A percentile compares a stretch with the other conserved stretches of the same genome.
phyloP scores from a whole-genome alignment of 306 rosid species.

The Astragalus membranaceus region DNA sequence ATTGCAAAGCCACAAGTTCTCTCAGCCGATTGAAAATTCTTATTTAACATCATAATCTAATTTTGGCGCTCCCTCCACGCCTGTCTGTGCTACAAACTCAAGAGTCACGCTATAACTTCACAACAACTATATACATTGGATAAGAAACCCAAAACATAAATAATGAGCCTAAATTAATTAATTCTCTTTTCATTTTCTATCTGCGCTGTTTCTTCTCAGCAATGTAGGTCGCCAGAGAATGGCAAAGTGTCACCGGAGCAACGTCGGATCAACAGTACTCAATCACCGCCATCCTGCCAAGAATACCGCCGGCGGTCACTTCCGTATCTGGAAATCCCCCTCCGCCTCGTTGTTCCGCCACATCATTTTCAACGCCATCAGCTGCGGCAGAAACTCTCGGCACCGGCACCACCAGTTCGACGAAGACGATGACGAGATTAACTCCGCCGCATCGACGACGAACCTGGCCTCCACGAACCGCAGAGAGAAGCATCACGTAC shows the following conservation, averaged over 20 bases:
- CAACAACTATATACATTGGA: constrained; percentile 12
- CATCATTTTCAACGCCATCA: constrained; percentile 66
- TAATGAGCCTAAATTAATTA: neutral
- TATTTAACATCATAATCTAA: neutral
- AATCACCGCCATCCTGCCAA: constrained; percentile 33
- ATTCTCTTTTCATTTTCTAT: neutral
- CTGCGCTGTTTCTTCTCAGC: constrained; percentile 17
- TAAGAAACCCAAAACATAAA: neutral
- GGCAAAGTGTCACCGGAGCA: constrained; percentile 69
- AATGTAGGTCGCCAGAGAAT: constrained; percentile 49
- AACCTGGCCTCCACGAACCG: constrained; percentile 12
- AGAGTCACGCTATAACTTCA: neutral
- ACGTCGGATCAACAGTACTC: constrained; percentile 54
- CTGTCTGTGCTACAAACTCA: neutral
- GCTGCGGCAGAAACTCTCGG: constrained; percentile 76
- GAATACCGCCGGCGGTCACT: constrained; percentile 26
- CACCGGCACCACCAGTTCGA: constrained; percentile 29
- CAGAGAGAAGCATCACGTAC: constrained; percentile 10
- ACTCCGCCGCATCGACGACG: neutral
- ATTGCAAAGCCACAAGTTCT: no score
- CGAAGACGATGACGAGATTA: neutral
- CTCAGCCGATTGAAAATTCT: no score
- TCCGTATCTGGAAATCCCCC: constrained; percentile 44
- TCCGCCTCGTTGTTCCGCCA: constrained; percentile 66
- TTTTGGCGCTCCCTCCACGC: constrained; percentile 18